phyloP scores from a whole-genome alignment of 129 eudicot genomes.

The Sambucus nigra region DNA sequence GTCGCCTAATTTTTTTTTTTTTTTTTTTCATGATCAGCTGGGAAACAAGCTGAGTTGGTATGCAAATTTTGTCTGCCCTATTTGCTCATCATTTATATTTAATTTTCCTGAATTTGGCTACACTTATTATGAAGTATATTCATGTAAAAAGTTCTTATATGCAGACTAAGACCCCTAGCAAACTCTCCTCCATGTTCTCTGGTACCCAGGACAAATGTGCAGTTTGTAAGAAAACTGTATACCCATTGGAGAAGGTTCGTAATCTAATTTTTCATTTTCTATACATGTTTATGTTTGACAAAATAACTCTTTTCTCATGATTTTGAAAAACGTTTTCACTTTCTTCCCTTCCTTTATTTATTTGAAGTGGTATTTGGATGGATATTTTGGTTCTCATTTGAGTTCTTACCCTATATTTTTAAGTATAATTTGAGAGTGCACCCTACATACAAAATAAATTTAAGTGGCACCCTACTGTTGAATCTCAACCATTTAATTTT shows the following conservation, averaged over 20 bases:
- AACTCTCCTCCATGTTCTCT: constrained; percentile 58
- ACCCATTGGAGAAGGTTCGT: constrained; percentile 88
- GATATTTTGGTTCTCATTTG: too few species aligned
- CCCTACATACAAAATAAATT: too few species aligned
- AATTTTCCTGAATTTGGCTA: background rate
- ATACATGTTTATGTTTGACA: background rate
- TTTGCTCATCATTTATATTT: background rate
- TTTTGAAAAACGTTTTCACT: too few species aligned
- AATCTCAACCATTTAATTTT: too few species aligned
- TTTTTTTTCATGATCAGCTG: constrained; percentile 24
- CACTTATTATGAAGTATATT: background rate
- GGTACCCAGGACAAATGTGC: constrained; percentile 91
- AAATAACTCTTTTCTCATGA: background rate
- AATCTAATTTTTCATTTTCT: background rate
- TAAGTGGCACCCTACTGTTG: too few species aligned
- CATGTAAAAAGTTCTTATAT: constrained; percentile 6
- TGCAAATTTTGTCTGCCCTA: background rate
- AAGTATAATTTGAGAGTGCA: too few species aligned
- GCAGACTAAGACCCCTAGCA: constrained; percentile 58
- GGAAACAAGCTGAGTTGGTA: constrained; percentile 55
- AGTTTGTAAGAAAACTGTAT: constrained; percentile 64
- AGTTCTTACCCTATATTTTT: too few species aligned
- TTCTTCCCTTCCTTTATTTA: too few species aligned
- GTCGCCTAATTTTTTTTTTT: constrained; percentile 5
- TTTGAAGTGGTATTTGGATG: too few species aligned